These are phyloP conservation scores for Avena eriantha DNA, from an alignment of 176 grass and related monocot species.

Conservation along the genomic window DNA sequence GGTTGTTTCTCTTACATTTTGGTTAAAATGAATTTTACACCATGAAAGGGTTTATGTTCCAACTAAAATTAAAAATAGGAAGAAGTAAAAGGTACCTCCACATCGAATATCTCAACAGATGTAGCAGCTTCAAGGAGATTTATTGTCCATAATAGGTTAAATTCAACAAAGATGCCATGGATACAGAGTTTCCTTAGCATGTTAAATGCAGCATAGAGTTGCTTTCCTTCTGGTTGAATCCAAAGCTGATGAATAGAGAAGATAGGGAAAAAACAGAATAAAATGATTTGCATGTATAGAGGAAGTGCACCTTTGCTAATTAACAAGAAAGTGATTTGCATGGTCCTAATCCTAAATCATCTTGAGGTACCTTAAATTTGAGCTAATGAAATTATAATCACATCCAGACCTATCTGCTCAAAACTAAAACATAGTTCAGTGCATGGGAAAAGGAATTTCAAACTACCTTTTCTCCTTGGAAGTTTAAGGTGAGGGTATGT, in stretches of 20 bases:
- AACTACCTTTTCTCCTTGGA: constrained; percentile 26
- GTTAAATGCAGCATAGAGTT: neutral
- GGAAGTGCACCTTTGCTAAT: neutral
- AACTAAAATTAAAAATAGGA: neutral
- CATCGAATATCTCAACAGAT: neutral
- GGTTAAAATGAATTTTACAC: neutral
- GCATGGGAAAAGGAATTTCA: neutral
- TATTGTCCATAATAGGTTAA: neutral
- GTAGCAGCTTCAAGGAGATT: neutral
- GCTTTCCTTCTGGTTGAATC: constrained; percentile 2
- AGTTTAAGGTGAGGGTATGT: neutral
- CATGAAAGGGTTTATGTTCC: neutral
- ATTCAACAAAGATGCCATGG: neutral
- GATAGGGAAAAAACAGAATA: neutral
- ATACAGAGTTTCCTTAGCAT: neutral
- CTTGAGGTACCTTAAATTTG: neutral
- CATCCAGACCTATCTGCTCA: neutral
- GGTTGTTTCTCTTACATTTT: neutral
- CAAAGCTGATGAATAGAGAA: neutral
- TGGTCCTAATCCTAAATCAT: neutral
- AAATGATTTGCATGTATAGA: neutral
- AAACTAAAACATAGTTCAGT: neutral
- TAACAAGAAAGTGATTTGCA: neutral
- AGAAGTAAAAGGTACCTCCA: neutral
- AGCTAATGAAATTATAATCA: neutral